Conservation (phyloP, 1,284 basidiomycete genomes). For the Leccinum solheimii region DNA sequence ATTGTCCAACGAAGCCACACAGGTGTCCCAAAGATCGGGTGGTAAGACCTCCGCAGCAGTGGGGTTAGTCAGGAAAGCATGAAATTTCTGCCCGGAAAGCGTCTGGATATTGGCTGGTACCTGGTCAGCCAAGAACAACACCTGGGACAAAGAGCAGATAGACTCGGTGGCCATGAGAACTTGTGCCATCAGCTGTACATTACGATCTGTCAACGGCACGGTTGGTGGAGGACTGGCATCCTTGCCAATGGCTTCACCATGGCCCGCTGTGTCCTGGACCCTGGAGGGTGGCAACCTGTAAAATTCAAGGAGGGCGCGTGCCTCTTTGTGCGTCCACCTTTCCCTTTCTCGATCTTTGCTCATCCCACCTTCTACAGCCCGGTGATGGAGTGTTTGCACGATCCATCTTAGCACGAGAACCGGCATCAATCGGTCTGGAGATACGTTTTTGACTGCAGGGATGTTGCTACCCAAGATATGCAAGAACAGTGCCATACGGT, state of each 20-base stretch:
- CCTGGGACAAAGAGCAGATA: conserved; percentile 58
- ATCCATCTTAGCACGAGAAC: conserved; percentile 65
- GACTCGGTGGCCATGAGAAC: conserved; percentile 58
- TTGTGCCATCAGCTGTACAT: conserved; percentile 74
- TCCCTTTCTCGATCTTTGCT: conserved; percentile 59
- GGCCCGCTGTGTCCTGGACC: conserved; percentile 19
- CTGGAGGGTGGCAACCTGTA: conserved; percentile 12
- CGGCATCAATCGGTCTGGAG: conserved; percentile 46
- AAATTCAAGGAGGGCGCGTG: conserved; percentile 57
- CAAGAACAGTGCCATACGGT: conserved; percentile 60
- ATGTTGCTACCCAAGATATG: conserved; percentile 57
- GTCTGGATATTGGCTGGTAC: conserved; percentile 46
- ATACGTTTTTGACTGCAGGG: conserved; percentile 45
- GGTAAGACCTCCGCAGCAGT: conserved; percentile 24
- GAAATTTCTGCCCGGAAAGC: conserved; percentile 62
- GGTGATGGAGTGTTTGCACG: conserved; percentile 46
- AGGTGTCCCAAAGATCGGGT: conserved; percentile 48
- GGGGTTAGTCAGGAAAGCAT: conserved; percentile 45
- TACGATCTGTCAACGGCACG: conserved; percentile 52
- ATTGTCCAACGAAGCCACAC: conserved; percentile 48
- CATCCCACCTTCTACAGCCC: conserved; percentile 46
- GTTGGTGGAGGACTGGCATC: conserved; percentile 7
- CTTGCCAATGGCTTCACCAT: conserved; percentile 3
- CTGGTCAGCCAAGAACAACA: conserved; percentile 52
- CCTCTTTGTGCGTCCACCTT: conserved; percentile 70